Conservation (phyloP, 2,329 filamentous ascomycete genomes). For the Clonostachys sp. region DNA sequence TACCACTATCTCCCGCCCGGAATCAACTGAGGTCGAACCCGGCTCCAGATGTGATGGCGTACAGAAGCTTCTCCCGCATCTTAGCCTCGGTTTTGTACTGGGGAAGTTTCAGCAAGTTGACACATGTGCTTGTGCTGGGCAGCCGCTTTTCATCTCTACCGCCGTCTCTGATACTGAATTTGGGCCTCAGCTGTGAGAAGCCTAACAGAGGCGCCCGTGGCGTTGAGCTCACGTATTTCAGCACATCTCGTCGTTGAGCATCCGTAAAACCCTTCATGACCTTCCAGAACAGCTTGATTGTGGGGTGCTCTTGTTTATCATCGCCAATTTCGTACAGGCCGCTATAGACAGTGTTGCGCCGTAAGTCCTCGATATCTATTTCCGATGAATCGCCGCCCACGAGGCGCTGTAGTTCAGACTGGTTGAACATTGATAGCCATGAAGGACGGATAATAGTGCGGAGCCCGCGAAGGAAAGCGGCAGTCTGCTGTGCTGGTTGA, state of each 20-base stretch:
- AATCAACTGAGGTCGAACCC: conserved; percentile 79
- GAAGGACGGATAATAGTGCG: conserved; percentile 82
- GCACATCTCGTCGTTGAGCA: conserved; percentile 72
- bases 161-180: conserved; percentile 85
- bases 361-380: conserved; percentile 83
- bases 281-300: conserved; percentile 84
- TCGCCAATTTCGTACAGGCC: conserved; percentile 89
- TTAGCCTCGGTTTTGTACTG: conserved; percentile 64
- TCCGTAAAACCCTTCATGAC: conserved; percentile 77
- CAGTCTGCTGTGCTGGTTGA: conserved; percentile 77
- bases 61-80: conserved; percentile 77
- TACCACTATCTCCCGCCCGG: neutral
- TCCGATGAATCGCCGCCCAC: conserved; percentile 82
- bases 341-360: conserved; percentile 79
- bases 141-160: conserved; percentile 58
- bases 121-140: conserved; percentile 92
- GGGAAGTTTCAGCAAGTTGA: conserved; percentile 90
- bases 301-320: conserved; percentile 80
- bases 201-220: conserved; percentile 85
- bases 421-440: conserved; percentile 99
- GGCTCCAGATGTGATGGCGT: conserved; percentile 84
- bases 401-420: conserved; percentile 87
- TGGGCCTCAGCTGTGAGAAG: conserved; percentile 79
- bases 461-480: conserved; percentile 82
- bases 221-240: conserved; percentile 95